Conservation (phyloP, 345 rosid species). For the Reutealis trisperma region DNA sequence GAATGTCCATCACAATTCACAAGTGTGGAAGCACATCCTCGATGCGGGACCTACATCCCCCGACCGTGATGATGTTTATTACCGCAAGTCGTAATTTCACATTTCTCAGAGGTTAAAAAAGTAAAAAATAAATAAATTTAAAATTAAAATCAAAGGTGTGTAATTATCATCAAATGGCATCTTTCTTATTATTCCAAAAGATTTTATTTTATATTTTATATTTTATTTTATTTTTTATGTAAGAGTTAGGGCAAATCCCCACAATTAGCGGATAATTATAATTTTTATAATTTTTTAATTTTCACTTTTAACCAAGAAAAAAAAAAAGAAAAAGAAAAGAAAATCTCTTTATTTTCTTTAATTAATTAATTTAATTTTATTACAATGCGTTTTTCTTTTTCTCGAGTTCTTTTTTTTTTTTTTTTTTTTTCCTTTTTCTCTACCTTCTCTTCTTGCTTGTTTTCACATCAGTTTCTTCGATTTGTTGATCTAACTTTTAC, state of each 20-base stretch:
- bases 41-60: slow-evolving; percentile 36
- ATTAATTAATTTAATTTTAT: neutral
- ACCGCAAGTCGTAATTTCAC: slow-evolving; percentile 25
- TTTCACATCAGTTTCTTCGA: slow-evolving; percentile 53
- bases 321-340: slow-evolving; percentile 8
- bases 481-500: slow-evolving; percentile 79
- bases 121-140: neutral
- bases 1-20: slow-evolving; percentile 55
- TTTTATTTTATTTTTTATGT: neutral
- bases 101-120: slow-evolving; percentile 8
- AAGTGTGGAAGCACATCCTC: slow-evolving; percentile 43
- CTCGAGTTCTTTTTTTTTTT: slow-evolving; percentile 3
- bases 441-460: slow-evolving; percentile 45
- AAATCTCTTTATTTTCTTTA: slow-evolving; percentile 14
- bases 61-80: slow-evolving; percentile 43
- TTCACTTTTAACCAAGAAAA: neutral
- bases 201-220: neutral
- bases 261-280: slow-evolving; percentile 13
- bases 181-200: slow-evolving; percentile 6
- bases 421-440: slow-evolving; percentile 17
- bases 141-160: neutral
- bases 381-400: neutral
- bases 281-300: neutral
- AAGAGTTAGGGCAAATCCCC: neutral
- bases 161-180: slow-evolving; percentile 15